These are phyloP conservation scores for Cryphonectria japonica DNA, from an alignment of 2,329 filamentous ascomycete species.

Conservation along the genomic window DNA sequence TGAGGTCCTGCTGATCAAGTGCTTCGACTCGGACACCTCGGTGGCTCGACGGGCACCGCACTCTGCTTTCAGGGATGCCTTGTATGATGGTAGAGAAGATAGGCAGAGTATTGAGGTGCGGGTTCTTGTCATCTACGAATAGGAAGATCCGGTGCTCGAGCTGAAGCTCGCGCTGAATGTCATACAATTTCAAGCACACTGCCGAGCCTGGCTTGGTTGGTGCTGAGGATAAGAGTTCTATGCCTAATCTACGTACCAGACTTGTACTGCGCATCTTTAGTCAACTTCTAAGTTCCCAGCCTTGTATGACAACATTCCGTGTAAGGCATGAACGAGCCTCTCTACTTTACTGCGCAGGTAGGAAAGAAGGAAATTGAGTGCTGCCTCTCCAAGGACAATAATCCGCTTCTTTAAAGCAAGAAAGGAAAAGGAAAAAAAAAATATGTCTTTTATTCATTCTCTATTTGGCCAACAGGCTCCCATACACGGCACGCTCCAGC, in stretches of 20 bases:
- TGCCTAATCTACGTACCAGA: not conserved
- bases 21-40: constrained; percentile 54
- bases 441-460: not conserved
- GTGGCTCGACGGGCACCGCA: constrained; percentile 38
- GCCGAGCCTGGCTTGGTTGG: not conserved
- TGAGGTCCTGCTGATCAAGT: constrained; percentile 63
- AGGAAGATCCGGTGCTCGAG: not conserved
- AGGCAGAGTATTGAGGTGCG: constrained; percentile 30
- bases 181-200: not conserved
- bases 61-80: constrained; percentile 32
- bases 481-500: constrained; percentile 15
- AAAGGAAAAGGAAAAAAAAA: too few species aligned
- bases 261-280: not conserved
- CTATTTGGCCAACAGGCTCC: not conserved
- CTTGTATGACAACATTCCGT: not conserved
- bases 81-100: constrained; percentile 41
- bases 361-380: not conserved
- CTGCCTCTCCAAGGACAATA: not conserved
- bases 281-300: not conserved
- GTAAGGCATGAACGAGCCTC: not conserved
- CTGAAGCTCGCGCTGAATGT: not conserved
- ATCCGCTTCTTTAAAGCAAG: too few species aligned
- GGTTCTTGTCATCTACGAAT: constrained; percentile 20
- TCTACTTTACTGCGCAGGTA: not conserved
- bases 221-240: not conserved